These are phyloP conservation scores for Acrocalymma vagum DNA, from an alignment of 2,329 filamentous ascomycete genomes.

Conservation along the genomic window DNA sequence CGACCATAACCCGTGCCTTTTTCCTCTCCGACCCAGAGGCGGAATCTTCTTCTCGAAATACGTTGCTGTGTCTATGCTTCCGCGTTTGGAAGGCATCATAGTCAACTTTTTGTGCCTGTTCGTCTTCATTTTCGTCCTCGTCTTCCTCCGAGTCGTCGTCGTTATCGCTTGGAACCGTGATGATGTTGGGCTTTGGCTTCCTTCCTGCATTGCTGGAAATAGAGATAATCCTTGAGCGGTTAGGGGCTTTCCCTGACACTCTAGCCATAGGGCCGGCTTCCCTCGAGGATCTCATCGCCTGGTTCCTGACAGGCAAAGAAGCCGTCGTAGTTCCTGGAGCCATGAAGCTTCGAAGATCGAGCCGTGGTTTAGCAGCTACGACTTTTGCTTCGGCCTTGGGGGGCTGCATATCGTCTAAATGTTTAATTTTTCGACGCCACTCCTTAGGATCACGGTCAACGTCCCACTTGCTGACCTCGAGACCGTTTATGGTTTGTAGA, in stretches of 20 bases:
- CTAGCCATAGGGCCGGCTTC: conserved; percentile 3
- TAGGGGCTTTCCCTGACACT: background rate
- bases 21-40: conserved; percentile 6
- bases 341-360: conserved; percentile 26
- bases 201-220: conserved; percentile 15
- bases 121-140: conserved; percentile 23
- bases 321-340: conserved; percentile 13
- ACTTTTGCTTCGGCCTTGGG: conserved; percentile 8
- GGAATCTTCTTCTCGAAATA: conserved; percentile 10
- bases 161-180: conserved; percentile 19
- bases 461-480: conserved; percentile 59
- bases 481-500: conserved; percentile 62
- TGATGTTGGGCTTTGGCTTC: conserved; percentile 10
- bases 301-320: conserved; percentile 9
- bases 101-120: conserved; percentile 15
- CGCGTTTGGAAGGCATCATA: too few species aligned
- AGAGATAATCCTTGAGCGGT: conserved; percentile 1
- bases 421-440: conserved; percentile 56
- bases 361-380: background rate
- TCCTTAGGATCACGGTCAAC: conserved; percentile 54
- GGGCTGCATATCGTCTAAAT: conserved; percentile 47
- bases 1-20: conserved; percentile 25
- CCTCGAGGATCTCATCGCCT: background rate
- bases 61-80: too few species aligned
- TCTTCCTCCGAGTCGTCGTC: conserved; percentile 18